These are phyloP conservation scores for Botryotinia convoluta DNA, from an alignment of 2,329 filamentous ascomycete genomes.

Conservation along the genomic window DNA sequence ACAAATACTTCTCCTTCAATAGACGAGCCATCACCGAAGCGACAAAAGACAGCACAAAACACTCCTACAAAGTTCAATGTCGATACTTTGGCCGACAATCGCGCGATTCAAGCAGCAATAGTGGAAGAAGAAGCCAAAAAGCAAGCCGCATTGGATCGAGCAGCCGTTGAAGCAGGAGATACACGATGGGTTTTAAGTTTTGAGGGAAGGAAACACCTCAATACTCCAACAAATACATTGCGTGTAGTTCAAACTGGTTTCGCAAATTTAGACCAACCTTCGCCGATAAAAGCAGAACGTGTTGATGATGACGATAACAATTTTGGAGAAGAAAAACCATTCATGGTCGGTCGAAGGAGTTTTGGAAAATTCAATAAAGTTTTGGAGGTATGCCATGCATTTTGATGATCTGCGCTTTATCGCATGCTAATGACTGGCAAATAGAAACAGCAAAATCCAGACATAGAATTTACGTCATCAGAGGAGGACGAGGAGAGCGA, in stretches of 20 bases:
- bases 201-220: conserved; percentile 40
- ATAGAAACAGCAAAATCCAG: conserved; percentile 42
- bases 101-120: conserved; percentile 60
- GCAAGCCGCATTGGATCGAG: conserved; percentile 58
- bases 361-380: conserved; percentile 49
- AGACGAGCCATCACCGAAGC: conserved; percentile 59
- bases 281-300: conserved; percentile 22
- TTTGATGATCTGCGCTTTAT: background rate
- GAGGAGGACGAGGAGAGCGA: conserved; percentile 36
- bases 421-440: conserved; percentile 19
- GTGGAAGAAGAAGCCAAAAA: conserved; percentile 66
- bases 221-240: conserved; percentile 40
- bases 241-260: conserved; percentile 62
- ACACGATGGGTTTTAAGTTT: conserved; percentile 73
- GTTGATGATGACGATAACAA: conserved; percentile 33
- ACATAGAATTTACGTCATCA: conserved; percentile 39
- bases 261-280: conserved; percentile 46
- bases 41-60: conserved; percentile 50
- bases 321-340: conserved; percentile 34
- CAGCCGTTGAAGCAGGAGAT: conserved; percentile 62
- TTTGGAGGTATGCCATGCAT: conserved; percentile 36
- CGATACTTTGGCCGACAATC: conserved; percentile 53
- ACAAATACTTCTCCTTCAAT: conserved; percentile 43
- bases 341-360: conserved; percentile 45
- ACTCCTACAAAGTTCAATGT: conserved; percentile 41